Evolutionary conservation across 805 yeast species (phyloP).

Genomic region (Tetrapisispora phaffii): DNA sequence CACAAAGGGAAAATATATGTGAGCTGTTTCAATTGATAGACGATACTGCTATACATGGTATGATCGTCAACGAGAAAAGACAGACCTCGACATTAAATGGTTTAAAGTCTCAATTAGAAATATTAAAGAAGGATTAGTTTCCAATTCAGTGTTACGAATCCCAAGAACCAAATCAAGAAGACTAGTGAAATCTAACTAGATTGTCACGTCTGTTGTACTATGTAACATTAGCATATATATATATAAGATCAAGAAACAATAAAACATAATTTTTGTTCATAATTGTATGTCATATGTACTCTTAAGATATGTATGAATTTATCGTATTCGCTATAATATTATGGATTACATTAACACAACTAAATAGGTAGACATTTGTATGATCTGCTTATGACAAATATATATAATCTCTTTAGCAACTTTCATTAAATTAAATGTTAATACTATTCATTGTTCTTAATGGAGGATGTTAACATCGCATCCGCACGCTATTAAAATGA

Average conservation of each 20-base stretch:
- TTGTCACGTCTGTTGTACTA: no score
- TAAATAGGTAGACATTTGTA: no score
- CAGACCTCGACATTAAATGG: conserved; percentile 11
- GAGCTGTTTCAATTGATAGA: conserved; percentile 24
- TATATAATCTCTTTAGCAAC: no score
- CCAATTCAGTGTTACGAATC: neutral
- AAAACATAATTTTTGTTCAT: neutral
- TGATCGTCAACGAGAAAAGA: conserved; percentile 9
- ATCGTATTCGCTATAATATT: no score
- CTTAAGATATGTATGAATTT: no score
- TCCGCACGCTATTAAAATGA: neutral
- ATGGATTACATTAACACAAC: no score
- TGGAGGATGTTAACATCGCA: no score
- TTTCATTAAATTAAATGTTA: neutral
- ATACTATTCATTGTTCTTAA: neutral
- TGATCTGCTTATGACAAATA: no score
- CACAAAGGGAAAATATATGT: conserved; percentile 22
- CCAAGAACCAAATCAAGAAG: no score
- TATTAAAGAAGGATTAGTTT: neutral
- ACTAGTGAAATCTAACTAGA: no score
- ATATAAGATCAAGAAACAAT: neutral
- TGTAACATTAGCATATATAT: neutral
- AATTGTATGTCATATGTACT: neutral
- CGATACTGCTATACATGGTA: conserved; percentile 12
- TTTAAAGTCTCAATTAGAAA: conserved; percentile 7